phyloP scores from a whole-genome alignment of 169 alveolate species.

The Cryptosporidium felis region DNA sequence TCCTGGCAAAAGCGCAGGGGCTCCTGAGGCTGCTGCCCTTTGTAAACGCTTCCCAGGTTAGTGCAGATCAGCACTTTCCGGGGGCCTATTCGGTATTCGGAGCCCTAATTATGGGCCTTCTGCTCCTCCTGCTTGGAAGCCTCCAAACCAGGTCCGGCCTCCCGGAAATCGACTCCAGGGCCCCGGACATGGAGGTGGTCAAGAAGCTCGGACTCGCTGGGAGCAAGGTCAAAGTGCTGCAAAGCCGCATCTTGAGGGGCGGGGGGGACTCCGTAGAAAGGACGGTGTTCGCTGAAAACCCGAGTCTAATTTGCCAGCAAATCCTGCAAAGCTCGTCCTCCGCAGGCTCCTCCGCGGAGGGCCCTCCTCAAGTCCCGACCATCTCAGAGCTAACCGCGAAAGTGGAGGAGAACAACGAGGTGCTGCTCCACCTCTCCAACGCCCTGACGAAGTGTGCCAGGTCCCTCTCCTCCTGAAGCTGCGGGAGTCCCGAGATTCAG shows the following conservation, averaged over 20 bases:
- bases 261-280: no score
- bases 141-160: not conserved
- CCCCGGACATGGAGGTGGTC: not conserved
- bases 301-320: not conserved
- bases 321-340: not conserved
- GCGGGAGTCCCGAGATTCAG: no score
- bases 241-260: not conserved
- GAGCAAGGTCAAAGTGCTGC: constrained; percentile 12
- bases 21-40: not conserved
- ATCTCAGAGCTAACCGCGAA: not conserved
- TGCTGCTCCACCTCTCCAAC: constrained; percentile 24
- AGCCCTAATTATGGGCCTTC: not conserved
- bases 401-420: constrained; percentile 47
- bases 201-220: constrained; percentile 4
- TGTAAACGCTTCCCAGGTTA: not conserved
- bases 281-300: constrained; percentile 15
- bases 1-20: not conserved
- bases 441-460: constrained; percentile 35
- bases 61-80: not conserved
- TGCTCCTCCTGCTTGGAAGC: not conserved
- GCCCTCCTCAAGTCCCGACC: no score
- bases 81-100: constrained; percentile 10
- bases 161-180: not conserved
- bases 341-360: not conserved
- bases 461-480: constrained; percentile 7